Evolutionary conservation across 176 grass and related monocot species (phyloP), one percentile per base, ranked within the genome.

Genomic region (Pontederia paniculata): DNA sequence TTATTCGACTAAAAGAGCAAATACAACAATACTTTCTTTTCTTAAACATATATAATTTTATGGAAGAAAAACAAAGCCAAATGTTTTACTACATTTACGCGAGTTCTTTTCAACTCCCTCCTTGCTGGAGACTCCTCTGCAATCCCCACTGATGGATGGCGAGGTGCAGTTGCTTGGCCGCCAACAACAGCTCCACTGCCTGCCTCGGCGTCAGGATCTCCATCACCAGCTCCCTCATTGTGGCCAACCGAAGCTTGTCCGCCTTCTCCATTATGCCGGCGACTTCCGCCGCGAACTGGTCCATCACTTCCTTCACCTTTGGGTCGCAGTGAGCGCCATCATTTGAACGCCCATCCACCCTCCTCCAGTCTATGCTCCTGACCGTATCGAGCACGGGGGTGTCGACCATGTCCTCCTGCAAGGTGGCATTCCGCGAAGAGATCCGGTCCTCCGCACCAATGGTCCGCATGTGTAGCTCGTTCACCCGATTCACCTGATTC

Each of bases 181-280:
- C 59, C 59, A 62, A 41, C 14, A 62, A 41, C 43, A 47, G 59
- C 41, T 62, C 59, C 59, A 62, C 59, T 4, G 59, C 59, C 59
- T 62, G 59, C 59, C 9, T 44, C 18, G 59, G 59, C 17, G 17
- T 46, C 59, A 62, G 43, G 12, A 62, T 45, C 59, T 47, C 59
- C 43, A 10, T 21, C 59, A 47, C 10, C 43, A 62, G 41, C 18
- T 10, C 17, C 42, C 42, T 62, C 59, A 20, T 17, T 11, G 59
- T 46, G 17, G 59, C 42, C 41, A 47, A 41, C 42, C 59, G 12
- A 8, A 62, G 59, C 59, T 8, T 1, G 19, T 62, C 59, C 43
- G 59, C 59, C 59, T 62, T n/a, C 59, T 20, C 42, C 41, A 62
- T 10, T 43, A 62, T 9, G 11, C 42, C 42, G 10, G 17, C 59